phyloP scores from a whole-genome alignment of 192 early-diverging fungal species.

The Funneliformis mosseae region DNA sequence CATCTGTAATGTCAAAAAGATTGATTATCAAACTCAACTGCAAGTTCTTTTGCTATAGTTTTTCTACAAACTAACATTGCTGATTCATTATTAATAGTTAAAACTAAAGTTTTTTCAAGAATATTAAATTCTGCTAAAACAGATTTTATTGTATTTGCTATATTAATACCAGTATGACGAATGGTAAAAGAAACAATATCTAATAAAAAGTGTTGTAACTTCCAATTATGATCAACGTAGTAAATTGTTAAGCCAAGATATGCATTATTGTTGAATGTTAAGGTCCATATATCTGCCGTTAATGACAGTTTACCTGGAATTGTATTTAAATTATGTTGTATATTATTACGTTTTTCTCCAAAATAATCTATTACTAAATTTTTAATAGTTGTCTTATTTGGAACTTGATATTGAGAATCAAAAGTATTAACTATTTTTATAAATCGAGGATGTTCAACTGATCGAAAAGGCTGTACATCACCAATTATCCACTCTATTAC shows the following conservation, averaged over 20 bases:
- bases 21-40: not conserved
- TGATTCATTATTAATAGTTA: slow-evolving; percentile 1
- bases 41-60: not conserved
- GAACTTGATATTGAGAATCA: no score
- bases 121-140: not conserved
- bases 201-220: not conserved
- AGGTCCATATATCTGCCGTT: not conserved
- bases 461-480: not conserved
- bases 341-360: no score
- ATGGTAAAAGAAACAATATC: slow-evolving; percentile 6
- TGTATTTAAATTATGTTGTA: no score
- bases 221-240: not conserved
- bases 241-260: slow-evolving; percentile 9
- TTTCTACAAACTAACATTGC: slow-evolving; percentile 19
- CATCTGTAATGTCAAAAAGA: not conserved
- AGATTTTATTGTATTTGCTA: not conserved
- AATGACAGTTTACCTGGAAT: no score
- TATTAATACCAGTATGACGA: not conserved
- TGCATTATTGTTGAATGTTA: not conserved
- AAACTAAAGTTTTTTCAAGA: not conserved
- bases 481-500: not conserved
- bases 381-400: no score
- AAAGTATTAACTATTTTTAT: no score
- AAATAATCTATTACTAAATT: no score
- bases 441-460: no score